Base-by-base conservation (phyloP, 2,329 filamentous ascomycete species). In the Aspergillus calidoustus region DNA sequence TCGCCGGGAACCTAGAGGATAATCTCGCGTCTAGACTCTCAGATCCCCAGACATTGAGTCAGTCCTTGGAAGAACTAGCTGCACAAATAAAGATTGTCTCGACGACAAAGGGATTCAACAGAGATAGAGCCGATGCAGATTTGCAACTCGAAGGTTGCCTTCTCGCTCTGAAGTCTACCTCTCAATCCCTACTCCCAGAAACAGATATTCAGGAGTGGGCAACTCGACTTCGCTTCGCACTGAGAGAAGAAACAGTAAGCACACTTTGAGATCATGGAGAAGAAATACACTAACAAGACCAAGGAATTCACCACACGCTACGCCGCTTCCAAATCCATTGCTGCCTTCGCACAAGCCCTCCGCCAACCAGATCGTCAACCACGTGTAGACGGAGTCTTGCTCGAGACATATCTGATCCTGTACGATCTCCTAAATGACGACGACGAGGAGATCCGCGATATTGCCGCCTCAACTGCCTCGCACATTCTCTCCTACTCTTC, bases 371-470 rank as follows among this genome's bases (percentile, higher is more conserved):
- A 64, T 8, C 57, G 58, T 56, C 62, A 58, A 44, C 70, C 71
- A 52, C 51, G 68, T 44, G 67, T 63, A 64, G 70, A 62, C 63
- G 65, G 49, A 66, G 59, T 64, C 15, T 78, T 86, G 38, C 75
- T 92, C 1, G 79, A 85, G 1, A 79, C 86, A 31, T 84, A 90
- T 55, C 74, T 92, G 5, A 81, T 89, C 3, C 79, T 94, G 1
- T 93, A 95, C 75, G 89, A 92, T 72, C 82, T 88, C 50, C 83
- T 96, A 4, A 91, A 91, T 71, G 95, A 98, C 72, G 94, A 98
- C 72, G 94, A 98, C 72, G 92, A 97, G 64, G 93, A 97, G 60
- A 86, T 97, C 65, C 87, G 94, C 49, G 85, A 89, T 38, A 74
- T 85, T 1, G 89, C 89, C 7, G 85, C 79, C 7, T 66, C 70